Evolutionary conservation across 169 alveolate species (phyloP), one percentile per base, ranked within the genome.

Genomic region (Cryptosporidium viatorum): DNA sequence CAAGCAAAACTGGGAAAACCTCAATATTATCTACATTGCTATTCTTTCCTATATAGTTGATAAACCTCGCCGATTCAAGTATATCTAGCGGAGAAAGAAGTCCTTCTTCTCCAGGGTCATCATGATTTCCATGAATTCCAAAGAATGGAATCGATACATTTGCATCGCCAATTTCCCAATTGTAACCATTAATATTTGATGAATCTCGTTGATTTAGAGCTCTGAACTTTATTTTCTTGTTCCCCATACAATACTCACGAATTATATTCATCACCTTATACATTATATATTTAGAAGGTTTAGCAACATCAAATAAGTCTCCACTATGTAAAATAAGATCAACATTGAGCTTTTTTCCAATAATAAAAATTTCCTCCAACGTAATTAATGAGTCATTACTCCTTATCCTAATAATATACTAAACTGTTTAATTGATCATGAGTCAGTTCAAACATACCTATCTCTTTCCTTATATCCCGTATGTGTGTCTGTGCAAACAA

Each of bases 401-500:
- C 65, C 97, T 91, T 23, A 94, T 84, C 7, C 84, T 84, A 85
- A 55, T 68, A 35, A 39, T n/a, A 4, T 8, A 71, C 35, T 18
- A 45, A 52, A 37, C 8, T 60, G 8, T 2, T 71, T 74, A 31
- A 84, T 60, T 33, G 70, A 85, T 85, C 85, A 85, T 14, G 23
- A 26, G 6, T 23, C 39, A n/a, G 8, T 26, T 43, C 26, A 23
- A 55, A 94, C 96, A 33, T 91, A 74, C 7, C 94, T 43, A 71
- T 96, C 98, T 55, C 96, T 94, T 92, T 97, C 99, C 84, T 96
- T 94, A 80, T 95, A 96, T 10, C 99, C 99, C 80, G 97, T 91
- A 87, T 98, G 99, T 68, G 97, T 97, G 89, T 98, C 99, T 5
- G 99, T 95, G 37, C 97, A 96, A 21, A 98, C 96, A 86, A 97